Base-by-base conservation (phyloP, 768 basidiomycete species). In the Cyclocybe aegerita region DNA sequence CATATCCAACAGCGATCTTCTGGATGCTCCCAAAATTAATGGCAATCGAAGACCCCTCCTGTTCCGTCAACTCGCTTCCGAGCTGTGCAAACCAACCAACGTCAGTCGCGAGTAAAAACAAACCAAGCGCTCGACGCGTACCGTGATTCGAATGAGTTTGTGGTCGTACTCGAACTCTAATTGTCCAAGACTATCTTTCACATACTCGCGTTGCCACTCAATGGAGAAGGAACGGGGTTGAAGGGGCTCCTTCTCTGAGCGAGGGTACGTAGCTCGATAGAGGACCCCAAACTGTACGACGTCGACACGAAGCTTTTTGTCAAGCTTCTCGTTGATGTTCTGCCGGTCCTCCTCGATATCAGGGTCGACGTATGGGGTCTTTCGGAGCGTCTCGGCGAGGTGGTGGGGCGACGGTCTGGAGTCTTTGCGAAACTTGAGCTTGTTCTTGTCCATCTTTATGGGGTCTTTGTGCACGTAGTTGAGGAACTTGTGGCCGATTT, bases 261-360 rank as follows among this genome's bases (percentile, higher is more conserved):
- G 34, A 34, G 68, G 63, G 60, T 72, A 66, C 32, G 53, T 60
- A 7, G 68, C 61, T 31, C 75, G 71, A 58, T 78, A 81, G 61
- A 79, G 79, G 31, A 78, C 56, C 16, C 90, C 89, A 53, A 90
- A 83, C 64, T 91, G 89, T 37, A 91, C 69, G 7, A 71, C 69
- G 48, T 79, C 73, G 9, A 91, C 70, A 30, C 83, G 80, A 16
- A 89, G 67, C 9, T 70, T 70, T 6, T 75, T 66, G 11, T 75
- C 62, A 9, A 86, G 69, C 3, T 72, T 64, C 17, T 63, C 58
- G 8, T 82, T 58, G 35, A 69, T 86, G 23, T 63, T 43, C 46
- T 69, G 63, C 46, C 73, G 79, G 38, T 79, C 72, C 61, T 78
- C 75, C 43, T 80, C 82, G 2, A 76, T 70, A 23, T 77, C 71